Base-by-base conservation (phyloP, 2,329 filamentous ascomycete species). In the Penicillium sclerotiorum region DNA sequence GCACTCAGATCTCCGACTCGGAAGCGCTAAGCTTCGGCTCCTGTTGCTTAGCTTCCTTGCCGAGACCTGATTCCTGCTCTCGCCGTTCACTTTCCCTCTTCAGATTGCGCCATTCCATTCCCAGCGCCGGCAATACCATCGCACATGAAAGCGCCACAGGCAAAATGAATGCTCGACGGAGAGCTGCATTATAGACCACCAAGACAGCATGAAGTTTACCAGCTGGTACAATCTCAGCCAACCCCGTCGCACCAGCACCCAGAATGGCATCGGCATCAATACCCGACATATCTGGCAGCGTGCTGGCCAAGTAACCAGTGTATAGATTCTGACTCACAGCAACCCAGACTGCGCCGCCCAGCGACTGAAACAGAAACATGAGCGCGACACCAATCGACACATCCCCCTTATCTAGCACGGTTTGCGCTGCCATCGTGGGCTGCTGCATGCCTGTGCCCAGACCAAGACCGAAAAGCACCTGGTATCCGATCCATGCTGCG, bases 401-500 rank as follows among this genome's bases (percentile, higher is more conserved):
- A 35, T 59, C 56, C 3, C 40, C 47, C 23, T 41, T 43, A 2
- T 35, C 20, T 2, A 61, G 51, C 1, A 58, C 33, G 5, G 53
- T 59, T 17, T 61, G 58, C 8, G 55, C 55, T 3, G 56, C 57
- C 35, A 61, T 39, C 0, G 49, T 52, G 3, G 56, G 50, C 23
- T 59, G 56, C 27, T 61, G 58, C 49, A 58, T 37, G 3, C 58
- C 58, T 7, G 35, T 46, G 6, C 57, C 58, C 3, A 56, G 45
- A 7, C 58, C 58, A 0, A 59, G 17, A 30, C 58, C 57, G 33
- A 59, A 59, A 8, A 61, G 18, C 1, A 56, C 51, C 23, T 61
- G 57, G 22, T 59, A 61, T 8, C 57, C 57, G 12, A 61, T 61
- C 57, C 57, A 59, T 12, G 49, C 47, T 7, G 47, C 13, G 15